Evolutionary conservation across 2,329 filamentous ascomycete genomes (phyloP).

Genomic region (Fonsecaea pedrosoi): DNA sequence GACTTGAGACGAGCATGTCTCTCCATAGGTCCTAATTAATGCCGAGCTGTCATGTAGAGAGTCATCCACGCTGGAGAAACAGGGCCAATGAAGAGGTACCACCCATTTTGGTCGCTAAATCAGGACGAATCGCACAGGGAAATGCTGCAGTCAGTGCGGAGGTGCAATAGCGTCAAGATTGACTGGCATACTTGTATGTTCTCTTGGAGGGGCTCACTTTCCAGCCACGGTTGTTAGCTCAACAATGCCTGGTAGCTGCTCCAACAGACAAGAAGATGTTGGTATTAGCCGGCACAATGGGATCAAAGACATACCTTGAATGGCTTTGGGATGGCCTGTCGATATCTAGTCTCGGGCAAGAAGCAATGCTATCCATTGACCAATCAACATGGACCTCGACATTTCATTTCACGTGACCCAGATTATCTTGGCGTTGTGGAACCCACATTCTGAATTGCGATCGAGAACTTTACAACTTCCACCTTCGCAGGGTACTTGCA

Average conservation of each 20-base stretch:
- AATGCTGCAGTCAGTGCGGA: neutral
- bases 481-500: slow-evolving; percentile 11
- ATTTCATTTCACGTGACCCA: neutral
- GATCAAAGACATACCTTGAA: too few relatives aligned
- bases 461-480: slow-evolving; percentile 10
- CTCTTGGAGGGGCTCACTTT: too few relatives aligned
- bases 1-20: neutral
- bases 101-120: neutral
- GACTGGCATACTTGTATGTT: too few relatives aligned
- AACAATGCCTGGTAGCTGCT: too few relatives aligned
- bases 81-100: neutral
- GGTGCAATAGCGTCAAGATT: too few relatives aligned
- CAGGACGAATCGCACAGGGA: neutral
- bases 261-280: too few relatives aligned
- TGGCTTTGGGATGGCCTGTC: neutral
- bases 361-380: neutral
- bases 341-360: neutral
- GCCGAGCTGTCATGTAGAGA: neutral
- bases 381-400: neutral
- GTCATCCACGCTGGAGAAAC: neutral
- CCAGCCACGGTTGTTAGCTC: too few relatives aligned
- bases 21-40: neutral
- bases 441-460: slow-evolving; percentile 24
- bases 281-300: too few relatives aligned
- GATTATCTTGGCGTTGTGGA: slow-evolving; percentile 13